Base-by-base conservation (phyloP, 306 rosid genomes). In the Glycyrrhiza uralensis region DNA sequence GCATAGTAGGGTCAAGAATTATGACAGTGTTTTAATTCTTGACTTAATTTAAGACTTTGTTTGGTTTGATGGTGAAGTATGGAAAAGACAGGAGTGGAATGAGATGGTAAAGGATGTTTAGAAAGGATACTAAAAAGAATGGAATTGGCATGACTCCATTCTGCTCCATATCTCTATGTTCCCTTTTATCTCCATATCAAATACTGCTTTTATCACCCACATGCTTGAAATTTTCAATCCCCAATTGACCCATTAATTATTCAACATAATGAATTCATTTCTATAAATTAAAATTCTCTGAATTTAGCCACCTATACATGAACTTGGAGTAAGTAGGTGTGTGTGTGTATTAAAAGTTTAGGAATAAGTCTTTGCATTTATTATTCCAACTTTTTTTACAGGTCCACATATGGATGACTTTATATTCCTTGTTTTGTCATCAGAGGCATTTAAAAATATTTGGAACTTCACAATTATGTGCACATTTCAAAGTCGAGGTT, bases 361-460 rank as follows among this genome's bases (percentile, higher is more conserved):
- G 44, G 45, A 42, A 19, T 38, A 41, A 12, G 14, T 71, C 15
- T 58, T 44, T 19, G 10, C 14, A 72, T 72, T 29, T 20, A 19
- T 46, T 33, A 24, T 71, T 41, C 66, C 66, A 71, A 55, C 0
- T 69, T n/a, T 7, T 55, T 11, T 42, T 6, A 19, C 75, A 42
- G 45, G 66, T 46, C 33, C 32, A 58, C 63, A 33, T 68, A 45
- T 46, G 20, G 52, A 10, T 55, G 55, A 18, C 26, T 69, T 59
- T 44, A 6, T 35, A 38, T 9, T 69, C 17, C 38, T 35, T 61
- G 52, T 35, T n/a, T 58, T 46, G 33, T 58, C 38, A 47, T 36
- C 59, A 44, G 64, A 55, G 58, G 22, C 52, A 29, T 66, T 32
- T 24, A 66, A 44, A 41, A 67, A 41, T 30, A 42, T 66, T 44